Evolutionary conservation across 371 early-diverging fungal species (phyloP).

Genomic region (Rhizopus stolonifer): DNA sequence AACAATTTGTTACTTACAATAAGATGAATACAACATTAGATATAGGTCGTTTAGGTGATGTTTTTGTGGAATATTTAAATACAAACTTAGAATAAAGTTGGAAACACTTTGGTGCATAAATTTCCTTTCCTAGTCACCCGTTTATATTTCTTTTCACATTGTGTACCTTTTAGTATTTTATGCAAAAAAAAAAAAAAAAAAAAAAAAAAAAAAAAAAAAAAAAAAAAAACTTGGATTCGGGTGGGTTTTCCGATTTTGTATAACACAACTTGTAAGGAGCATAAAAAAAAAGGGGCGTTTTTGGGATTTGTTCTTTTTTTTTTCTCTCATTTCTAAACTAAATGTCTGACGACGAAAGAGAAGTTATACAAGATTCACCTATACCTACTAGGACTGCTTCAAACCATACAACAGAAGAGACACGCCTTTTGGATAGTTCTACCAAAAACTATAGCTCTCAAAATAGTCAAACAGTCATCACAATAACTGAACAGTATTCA

Average conservation of each 20-base stretch:
- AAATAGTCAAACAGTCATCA: constrained; percentile 20
- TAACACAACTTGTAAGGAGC: too few species aligned
- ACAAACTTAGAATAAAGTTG: constrained; percentile 47
- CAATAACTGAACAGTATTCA: neutral
- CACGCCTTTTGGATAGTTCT: constrained; percentile 19
- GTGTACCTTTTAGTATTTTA: too few species aligned
- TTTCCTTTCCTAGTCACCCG: too few species aligned
- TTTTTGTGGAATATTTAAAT: constrained; percentile 90
- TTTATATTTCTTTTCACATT: too few species aligned
- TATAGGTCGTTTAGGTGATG: constrained; percentile 69
- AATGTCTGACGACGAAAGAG: neutral
- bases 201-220: too few species aligned
- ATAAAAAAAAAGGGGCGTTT: too few species aligned
- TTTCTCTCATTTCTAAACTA: too few species aligned
- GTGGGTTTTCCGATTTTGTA: too few species aligned
- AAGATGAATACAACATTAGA: constrained; percentile 75
- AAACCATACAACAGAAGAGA: constrained; percentile 13
- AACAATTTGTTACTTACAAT: constrained; percentile 88
- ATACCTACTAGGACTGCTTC: constrained; percentile 7
- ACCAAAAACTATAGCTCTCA: constrained; percentile 12
- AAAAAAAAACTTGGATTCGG: too few species aligned
- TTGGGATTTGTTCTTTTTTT: too few species aligned
- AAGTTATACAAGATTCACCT: neutral
- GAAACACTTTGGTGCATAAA: too few species aligned
- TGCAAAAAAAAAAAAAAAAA: too few species aligned